Percentiles rank a stretch among this genome's conserved stretches.
phyloP scores from a whole-genome alignment of 2,329 filamentous ascomycete genomes.

The Epichloe brachyelytri region DNA sequence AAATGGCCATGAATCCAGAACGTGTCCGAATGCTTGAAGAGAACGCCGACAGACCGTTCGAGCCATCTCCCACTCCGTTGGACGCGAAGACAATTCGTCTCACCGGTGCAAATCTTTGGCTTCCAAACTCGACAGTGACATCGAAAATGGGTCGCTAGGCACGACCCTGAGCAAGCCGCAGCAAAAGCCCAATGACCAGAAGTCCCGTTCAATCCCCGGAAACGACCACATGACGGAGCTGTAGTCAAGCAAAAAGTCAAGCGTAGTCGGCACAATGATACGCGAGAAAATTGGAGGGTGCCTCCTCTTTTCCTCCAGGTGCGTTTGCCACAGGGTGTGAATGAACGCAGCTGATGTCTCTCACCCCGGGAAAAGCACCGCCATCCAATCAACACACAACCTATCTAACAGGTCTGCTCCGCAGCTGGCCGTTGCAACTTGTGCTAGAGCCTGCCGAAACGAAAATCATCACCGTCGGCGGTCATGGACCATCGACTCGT shows the following conservation, averaged over 20 bases:
- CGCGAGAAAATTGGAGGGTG: not conserved
- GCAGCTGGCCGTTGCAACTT: slow-evolving; percentile 6
- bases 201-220: not conserved
- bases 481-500: slow-evolving; percentile 2
- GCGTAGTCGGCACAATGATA: not conserved
- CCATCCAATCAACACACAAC: slow-evolving; percentile 4
- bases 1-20: slow-evolving; percentile 15
- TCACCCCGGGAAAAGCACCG: slow-evolving; percentile 1
- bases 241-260: not conserved
- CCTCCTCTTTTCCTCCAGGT: slow-evolving; percentile 1
- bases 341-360: not conserved
- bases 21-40: slow-evolving; percentile 13
- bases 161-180: too few species aligned
- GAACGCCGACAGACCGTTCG: slow-evolving; percentile 3
- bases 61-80: not conserved
- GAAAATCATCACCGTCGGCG: not conserved
- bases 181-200: not conserved
- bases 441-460: slow-evolving; percentile 4
- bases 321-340: not conserved
- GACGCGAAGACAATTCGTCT: not conserved
- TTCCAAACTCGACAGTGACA: not conserved
- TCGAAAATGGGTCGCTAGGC: not conserved
- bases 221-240: not conserved
- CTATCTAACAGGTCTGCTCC: slow-evolving; percentile 8
- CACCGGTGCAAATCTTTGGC: slow-evolving; percentile 4